A percentile compares a stretch with the other conserved stretches of the same genome.
Evolutionary conservation across 345 rosid species (phyloP).

Genomic region (Salix dunnii): DNA sequence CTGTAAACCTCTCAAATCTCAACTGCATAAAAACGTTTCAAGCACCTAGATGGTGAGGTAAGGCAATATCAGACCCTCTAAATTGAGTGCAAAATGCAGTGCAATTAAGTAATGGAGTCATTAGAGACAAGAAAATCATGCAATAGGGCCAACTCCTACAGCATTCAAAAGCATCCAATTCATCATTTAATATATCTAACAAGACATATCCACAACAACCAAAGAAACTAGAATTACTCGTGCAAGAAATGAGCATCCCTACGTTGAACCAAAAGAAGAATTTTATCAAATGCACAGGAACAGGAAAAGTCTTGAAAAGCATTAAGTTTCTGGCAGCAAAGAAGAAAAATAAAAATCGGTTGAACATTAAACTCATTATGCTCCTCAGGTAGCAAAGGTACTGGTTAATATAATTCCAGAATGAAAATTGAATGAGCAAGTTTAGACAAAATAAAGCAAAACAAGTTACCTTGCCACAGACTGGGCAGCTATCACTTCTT

Average conservation of each 20-base stretch:
- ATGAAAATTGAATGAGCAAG: background rate
- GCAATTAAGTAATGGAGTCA: background rate
- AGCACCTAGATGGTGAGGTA: background rate
- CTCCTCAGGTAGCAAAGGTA: background rate
- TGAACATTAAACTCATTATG: background rate
- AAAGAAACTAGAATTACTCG: background rate
- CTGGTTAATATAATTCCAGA: background rate
- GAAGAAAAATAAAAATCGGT: background rate
- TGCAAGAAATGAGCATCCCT: background rate
- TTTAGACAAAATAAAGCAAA: slow-evolving; percentile 2
- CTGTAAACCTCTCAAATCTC: background rate
- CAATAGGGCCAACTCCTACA: background rate
- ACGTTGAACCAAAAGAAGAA: background rate
- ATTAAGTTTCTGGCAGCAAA: background rate
- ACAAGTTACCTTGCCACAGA: slow-evolving; percentile 84
- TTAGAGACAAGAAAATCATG: background rate
- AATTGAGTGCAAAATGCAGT: background rate
- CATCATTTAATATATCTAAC: background rate
- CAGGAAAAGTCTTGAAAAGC: background rate
- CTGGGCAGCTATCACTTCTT: slow-evolving; percentile 96
- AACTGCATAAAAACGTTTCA: background rate
- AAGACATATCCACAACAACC: background rate
- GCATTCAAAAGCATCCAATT: background rate
- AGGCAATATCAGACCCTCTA: background rate
- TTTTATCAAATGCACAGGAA: background rate